These are phyloP conservation scores for Oidiodendron maius DNA, from an alignment of 495 filamentous ascomycete genomes.

Conservation along the genomic window DNA sequence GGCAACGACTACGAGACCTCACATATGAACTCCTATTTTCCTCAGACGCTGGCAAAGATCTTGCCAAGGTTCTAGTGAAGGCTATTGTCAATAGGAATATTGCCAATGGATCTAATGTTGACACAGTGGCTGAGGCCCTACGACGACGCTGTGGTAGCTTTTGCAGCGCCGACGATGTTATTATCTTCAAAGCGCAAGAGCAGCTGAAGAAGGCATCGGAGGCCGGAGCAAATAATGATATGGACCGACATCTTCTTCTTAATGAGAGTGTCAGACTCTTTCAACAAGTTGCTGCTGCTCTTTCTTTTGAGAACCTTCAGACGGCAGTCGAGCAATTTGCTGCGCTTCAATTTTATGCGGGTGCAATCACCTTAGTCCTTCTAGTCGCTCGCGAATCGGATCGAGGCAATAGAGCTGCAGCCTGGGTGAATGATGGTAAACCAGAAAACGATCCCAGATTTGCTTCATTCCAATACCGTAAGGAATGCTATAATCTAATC, in stretches of 20 bases:
- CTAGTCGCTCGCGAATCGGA: slow-evolving; percentile 76
- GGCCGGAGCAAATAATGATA: slow-evolving; percentile 63
- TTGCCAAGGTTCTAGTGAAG: slow-evolving; percentile 96
- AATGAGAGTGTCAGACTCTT: slow-evolving; percentile 87
- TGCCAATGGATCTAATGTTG: slow-evolving; percentile 89
- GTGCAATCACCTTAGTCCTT: slow-evolving; percentile 85
- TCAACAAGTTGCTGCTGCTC: slow-evolving; percentile 72
- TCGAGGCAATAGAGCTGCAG: slow-evolving; percentile 72
- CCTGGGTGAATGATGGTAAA: slow-evolving; percentile 57
- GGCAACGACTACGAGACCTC: slow-evolving; percentile 62
- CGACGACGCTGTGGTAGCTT: slow-evolving; percentile 89
- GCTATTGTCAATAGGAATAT: slow-evolving; percentile 98
- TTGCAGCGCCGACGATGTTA: slow-evolving; percentile 92
- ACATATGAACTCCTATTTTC: slow-evolving; percentile 87
- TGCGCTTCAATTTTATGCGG: slow-evolving; percentile 80
- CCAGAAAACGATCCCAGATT: slow-evolving; percentile 58
- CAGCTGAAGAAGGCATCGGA: slow-evolving; percentile 82
- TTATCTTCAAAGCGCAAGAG: slow-evolving; percentile 98
- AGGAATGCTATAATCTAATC: slow-evolving; percentile 76
- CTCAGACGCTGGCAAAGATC: slow-evolving; percentile 67
- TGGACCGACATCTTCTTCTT: slow-evolving; percentile 71
- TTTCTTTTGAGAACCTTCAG: slow-evolving; percentile 75
- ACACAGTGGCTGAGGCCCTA: slow-evolving; percentile 91
- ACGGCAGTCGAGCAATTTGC: slow-evolving; percentile 74
- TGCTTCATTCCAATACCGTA: slow-evolving; percentile 60